phyloP scores from a whole-genome alignment of 768 basidiomycete genomes.

The Phlebiopsis gigantea region DNA sequence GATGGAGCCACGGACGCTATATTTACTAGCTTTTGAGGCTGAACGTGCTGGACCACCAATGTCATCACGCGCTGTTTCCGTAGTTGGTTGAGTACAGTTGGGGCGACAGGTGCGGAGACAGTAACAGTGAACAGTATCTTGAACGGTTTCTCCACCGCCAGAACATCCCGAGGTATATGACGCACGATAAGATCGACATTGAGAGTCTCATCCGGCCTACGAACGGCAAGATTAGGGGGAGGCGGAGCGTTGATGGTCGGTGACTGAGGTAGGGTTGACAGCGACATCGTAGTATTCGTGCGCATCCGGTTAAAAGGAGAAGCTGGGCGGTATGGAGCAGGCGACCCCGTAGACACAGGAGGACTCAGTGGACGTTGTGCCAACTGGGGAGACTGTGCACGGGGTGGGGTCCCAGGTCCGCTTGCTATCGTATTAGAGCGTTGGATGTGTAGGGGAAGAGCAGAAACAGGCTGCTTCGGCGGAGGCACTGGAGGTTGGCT shows the following conservation, averaged over 20 bases:
- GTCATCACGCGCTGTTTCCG: slow-evolving; percentile 36
- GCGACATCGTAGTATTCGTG: slow-evolving; percentile 5
- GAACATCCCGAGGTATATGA: slow-evolving; percentile 37
- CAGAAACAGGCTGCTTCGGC: slow-evolving; percentile 51
- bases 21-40: slow-evolving; percentile 31
- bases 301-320: slow-evolving; percentile 33
- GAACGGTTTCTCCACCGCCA: slow-evolving; percentile 57
- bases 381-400: slow-evolving; percentile 56
- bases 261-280: slow-evolving; percentile 5
- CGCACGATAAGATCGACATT: slow-evolving; percentile 55
- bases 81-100: slow-evolving; percentile 21
- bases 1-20: slow-evolving; percentile 19
- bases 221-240: slow-evolving; percentile 20
- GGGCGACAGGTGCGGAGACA: slow-evolving; percentile 40
- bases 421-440: slow-evolving; percentile 36
- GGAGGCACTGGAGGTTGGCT: slow-evolving; percentile 19
- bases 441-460: slow-evolving; percentile 74
- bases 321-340: slow-evolving; percentile 37
- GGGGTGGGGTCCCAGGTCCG: slow-evolving; percentile 31
- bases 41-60: slow-evolving; percentile 65
- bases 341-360: slow-evolving; percentile 35
- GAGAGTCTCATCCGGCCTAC: slow-evolving; percentile 31
- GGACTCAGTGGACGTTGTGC: slow-evolving; percentile 54
- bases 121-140: slow-evolving; percentile 48
- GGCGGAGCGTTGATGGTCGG: slow-evolving; percentile 19